phyloP scores from a whole-genome alignment of 805 yeast genomes.

The Jamesozyma jinghongensis region DNA sequence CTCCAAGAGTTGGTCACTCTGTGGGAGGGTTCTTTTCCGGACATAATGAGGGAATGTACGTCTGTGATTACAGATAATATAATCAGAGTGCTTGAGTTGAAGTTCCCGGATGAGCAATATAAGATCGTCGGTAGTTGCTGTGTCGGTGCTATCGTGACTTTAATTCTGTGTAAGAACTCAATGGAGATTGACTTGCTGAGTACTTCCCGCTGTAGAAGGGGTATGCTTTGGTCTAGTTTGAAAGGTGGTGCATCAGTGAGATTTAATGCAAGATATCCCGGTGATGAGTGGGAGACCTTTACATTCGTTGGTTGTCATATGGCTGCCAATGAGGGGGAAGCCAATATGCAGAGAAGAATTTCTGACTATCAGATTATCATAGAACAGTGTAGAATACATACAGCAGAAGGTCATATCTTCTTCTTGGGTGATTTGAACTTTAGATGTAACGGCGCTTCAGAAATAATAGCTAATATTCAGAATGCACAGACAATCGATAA shows the following conservation, averaged over 20 bases:
- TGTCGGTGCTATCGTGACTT: conserved; percentile 50
- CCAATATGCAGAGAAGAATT: conserved; percentile 41
- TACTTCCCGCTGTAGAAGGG: conserved; percentile 39
- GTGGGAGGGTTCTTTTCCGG: conserved; percentile 42
- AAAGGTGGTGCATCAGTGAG: conserved; percentile 71
- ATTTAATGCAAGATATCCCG: conserved; percentile 24
- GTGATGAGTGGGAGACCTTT: conserved; percentile 29
- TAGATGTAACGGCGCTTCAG: conserved; percentile 36
- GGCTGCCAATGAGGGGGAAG: conserved; percentile 66
- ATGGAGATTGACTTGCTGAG: conserved; percentile 23
- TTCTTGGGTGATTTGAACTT: conserved; percentile 83
- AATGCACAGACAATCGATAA: conserved; percentile 8
- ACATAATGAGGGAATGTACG: conserved; percentile 32
- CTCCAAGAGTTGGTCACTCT: conserved; percentile 56
- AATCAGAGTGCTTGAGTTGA: conserved; percentile 28
- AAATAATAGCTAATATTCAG: conserved; percentile 10
- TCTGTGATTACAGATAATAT: conserved; percentile 31
- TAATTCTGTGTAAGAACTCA: conserved; percentile 39
- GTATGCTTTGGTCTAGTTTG: conserved; percentile 49
- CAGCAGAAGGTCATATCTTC: conserved; percentile 60
- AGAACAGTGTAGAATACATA: conserved; percentile 26
- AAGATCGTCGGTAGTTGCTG: conserved; percentile 37
- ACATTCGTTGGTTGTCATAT: conserved; percentile 68
- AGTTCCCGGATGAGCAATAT: conserved; percentile 33
- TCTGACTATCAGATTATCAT: conserved; percentile 41